Base-by-base conservation (phyloP, 1,139 yeast genomes). In the Kodamaea derodonti region DNA sequence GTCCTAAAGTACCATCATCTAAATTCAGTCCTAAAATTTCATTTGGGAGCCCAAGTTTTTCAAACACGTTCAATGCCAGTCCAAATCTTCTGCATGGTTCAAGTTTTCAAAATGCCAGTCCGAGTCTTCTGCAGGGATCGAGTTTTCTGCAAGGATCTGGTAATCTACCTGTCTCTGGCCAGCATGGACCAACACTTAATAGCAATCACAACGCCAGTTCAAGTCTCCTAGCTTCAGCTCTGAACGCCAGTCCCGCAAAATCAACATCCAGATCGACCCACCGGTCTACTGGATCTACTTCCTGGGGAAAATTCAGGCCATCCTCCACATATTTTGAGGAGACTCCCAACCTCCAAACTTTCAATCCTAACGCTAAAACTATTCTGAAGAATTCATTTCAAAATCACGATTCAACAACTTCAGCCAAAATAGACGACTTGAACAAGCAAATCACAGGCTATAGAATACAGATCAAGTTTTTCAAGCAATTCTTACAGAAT, bases 361-460 rank as follows among this genome's bases (percentile, higher is more conserved):
- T 38, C n/a, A 30, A 33, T 16, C 36, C 40, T 2, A 29, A 32
- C 14, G 27, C 35, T n/a, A 22, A 30, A 24, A 17, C 35, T 14
- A 20, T 32, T 12, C 39, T 25, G 31, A 36, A 35, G 27, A 32
- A 31, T 20, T 30, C 43, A 2, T 43, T 41, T 31, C 46, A 39
- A 26, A 44, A 34, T 2, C 47, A 41, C 10, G 51, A 46, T 16
- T 44, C 43, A 20, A 43, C 47, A 4, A 37, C 48, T 1, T 42
- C 45, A 3, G 20, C 46, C 25, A 54, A 56, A 35, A 51, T 61
- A 3, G 63, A 61, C 27, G 65, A 64, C 3, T 49, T 67, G 14
- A 63, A 60, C 32, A 65, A 63, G 36, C 66, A 69, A 41, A 53
- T 70, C 27, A 60, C 71, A 1, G 62, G 69, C 14, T 69, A 67